Percentiles rank a stretch among this genome's conserved stretches.
phyloP scores from a whole-genome alignment of 176 grass and related monocot species.

The Poa pratensis region DNA sequence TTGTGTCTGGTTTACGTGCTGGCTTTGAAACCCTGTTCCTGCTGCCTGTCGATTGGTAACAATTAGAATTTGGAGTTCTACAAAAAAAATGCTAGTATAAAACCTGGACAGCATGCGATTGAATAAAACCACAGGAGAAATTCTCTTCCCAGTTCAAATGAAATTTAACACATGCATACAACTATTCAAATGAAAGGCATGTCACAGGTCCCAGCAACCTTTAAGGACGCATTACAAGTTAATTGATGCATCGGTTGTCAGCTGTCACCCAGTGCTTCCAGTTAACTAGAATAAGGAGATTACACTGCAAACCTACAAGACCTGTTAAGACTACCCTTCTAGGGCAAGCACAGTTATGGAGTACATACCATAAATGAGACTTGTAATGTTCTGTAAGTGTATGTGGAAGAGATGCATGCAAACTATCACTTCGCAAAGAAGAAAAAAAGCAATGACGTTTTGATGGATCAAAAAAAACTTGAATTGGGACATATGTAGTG shows the following conservation, averaged over 20 bases:
- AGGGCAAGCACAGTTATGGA: not conserved
- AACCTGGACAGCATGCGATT: constrained; percentile 14
- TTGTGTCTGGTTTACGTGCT: constrained; percentile 18
- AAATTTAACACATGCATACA: constrained; percentile 17
- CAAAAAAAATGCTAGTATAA: constrained; percentile 15
- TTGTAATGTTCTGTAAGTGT: constrained; percentile 30
- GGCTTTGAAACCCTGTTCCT: constrained; percentile 25
- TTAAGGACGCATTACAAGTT: constrained; percentile 12
- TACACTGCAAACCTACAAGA: not conserved
- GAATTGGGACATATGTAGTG: constrained; percentile 1
- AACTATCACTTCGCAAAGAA: constrained; percentile 2
- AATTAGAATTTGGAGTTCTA: constrained; percentile 28
- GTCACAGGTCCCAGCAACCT: not conserved
- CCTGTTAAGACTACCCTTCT: constrained; percentile 7
- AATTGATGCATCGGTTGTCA: constrained; percentile 14
- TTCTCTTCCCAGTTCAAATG: not conserved
- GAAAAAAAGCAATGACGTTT: not conserved
- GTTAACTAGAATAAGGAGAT: too few relatives aligned
- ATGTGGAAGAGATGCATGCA: constrained; percentile 18
- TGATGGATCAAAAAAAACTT: not conserved
- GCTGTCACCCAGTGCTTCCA: constrained; percentile 10
- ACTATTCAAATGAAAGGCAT: not conserved
- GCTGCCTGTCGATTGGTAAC: constrained; percentile 31
- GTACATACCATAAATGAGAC: not conserved
- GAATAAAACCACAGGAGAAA: constrained; percentile 12